Percentiles rank a stretch among this genome's conserved stretches.
phyloP scores from a whole-genome alignment of 176 grass and related monocot genomes.

The Cymbopogon citratus region DNA sequence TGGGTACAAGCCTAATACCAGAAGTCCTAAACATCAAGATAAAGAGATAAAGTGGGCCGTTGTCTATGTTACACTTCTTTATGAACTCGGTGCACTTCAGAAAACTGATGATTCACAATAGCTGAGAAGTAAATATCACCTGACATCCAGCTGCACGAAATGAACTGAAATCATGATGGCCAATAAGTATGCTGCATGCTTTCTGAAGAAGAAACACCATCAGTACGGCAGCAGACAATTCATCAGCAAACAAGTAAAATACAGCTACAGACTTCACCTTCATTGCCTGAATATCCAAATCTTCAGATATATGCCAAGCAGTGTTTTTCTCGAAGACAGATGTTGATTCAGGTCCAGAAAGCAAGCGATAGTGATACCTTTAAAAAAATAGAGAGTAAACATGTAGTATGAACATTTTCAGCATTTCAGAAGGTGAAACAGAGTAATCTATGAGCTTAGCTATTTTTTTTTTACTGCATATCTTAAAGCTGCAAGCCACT shows the following conservation, averaged over 20 bases:
- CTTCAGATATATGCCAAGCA: conserved; percentile 73
- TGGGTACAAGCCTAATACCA: neutral
- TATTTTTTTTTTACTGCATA: conserved; percentile 16
- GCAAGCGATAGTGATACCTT: conserved; percentile 87
- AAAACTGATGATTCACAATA: neutral
- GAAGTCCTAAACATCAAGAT: neutral
- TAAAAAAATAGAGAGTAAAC: conserved; percentile 22
- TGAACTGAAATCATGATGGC: conserved; percentile 95
- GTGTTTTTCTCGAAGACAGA: conserved; percentile 80
- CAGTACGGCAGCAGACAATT: conserved; percentile 16
- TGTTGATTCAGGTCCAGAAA: conserved; percentile 69
- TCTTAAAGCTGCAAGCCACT: conserved; percentile 6
- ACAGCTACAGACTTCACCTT: conserved; percentile 40
- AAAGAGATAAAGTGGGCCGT: conserved; percentile 1
- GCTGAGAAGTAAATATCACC: conserved; percentile 46
- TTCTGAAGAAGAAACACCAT: conserved; percentile 53
- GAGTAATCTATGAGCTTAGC: neutral
- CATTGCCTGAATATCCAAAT: conserved; percentile 73
- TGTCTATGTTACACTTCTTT: conserved; percentile 17
- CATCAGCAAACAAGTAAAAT: conserved; percentile 21
- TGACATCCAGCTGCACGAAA: conserved; percentile 93
- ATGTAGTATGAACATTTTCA: conserved; percentile 20
- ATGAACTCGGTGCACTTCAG: conserved; percentile 12
- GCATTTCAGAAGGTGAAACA: conserved; percentile 1
- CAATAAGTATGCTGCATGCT: conserved; percentile 74